These are phyloP conservation scores for Somion occarium DNA, from an alignment of 1,284 basidiomycete genomes.

Conservation along the genomic window DNA sequence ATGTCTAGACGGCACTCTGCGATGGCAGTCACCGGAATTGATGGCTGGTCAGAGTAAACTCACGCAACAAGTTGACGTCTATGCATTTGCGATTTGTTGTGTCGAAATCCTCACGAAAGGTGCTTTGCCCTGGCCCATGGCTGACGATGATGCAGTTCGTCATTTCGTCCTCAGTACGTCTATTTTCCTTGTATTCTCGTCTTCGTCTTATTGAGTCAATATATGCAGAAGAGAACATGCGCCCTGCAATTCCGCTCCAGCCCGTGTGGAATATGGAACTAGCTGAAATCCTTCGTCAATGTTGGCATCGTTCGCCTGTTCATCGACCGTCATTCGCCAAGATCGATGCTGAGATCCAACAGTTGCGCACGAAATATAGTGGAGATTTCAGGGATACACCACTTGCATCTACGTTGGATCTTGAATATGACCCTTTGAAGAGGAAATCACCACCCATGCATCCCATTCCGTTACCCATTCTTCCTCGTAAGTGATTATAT, in stretches of 20 bases:
- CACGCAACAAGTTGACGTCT: conserved; percentile 63
- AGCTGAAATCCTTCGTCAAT: conserved; percentile 35
- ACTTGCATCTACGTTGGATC: conserved; percentile 14
- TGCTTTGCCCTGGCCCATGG: conserved; percentile 52
- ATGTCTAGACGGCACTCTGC: conserved; percentile 47
- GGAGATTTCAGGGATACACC: conserved; percentile 23
- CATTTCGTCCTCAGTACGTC: conserved; percentile 57
- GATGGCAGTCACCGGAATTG: conserved; percentile 75
- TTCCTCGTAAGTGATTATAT: conserved; percentile 21
- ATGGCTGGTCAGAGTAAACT: conserved; percentile 46
- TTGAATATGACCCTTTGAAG: conserved; percentile 13
- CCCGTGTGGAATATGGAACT: conserved; percentile 25
- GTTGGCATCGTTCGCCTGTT: conserved; percentile 46
- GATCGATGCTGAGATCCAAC: conserved; percentile 38
- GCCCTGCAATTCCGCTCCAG: conserved; percentile 43
- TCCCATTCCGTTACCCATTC: conserved; percentile 28
- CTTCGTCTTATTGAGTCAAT: neutral
- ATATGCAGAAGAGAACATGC: conserved; percentile 46
- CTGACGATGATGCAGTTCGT: conserved; percentile 56
- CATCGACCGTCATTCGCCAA: conserved; percentile 44
- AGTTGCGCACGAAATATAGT: conserved; percentile 29
- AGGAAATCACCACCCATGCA: conserved; percentile 33
- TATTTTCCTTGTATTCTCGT: neutral
- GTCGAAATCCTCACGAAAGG: conserved; percentile 67
- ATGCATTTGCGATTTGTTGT: conserved; percentile 69